Conservation (phyloP, 192 early-diverging fungal genomes). For the Gaertneriomyces semiglobifer region DNA sequence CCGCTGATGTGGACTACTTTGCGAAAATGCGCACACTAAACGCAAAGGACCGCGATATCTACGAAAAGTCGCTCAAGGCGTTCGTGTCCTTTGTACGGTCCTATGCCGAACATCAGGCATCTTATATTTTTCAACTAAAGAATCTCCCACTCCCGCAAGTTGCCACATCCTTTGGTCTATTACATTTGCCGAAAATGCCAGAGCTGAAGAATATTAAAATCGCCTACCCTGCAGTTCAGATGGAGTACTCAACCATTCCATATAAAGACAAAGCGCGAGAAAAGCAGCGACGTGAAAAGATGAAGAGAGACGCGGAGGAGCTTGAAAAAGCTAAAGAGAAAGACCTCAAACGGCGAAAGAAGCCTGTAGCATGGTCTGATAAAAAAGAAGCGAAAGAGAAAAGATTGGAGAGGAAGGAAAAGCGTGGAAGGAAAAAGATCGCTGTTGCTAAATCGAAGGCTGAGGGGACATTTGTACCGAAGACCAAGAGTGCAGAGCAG, state of each 20-base stretch:
- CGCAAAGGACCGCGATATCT: conserved; percentile 70
- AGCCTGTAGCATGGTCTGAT: conserved; percentile 66
- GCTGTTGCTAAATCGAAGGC: conserved; percentile 42
- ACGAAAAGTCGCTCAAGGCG: conserved; percentile 48
- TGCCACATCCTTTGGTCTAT: conserved; percentile 76
- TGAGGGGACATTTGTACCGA: conserved; percentile 16
- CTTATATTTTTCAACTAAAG: conserved; percentile 85
- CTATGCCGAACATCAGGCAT: conserved; percentile 92
- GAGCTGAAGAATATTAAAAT: conserved; percentile 60
- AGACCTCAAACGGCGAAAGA: conserved; percentile 35
- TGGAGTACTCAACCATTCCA: conserved; percentile 50
- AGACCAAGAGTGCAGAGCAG: background rate
- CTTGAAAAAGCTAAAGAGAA: conserved; percentile 29
- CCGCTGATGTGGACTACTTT: background rate
- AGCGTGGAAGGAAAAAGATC: conserved; percentile 48
- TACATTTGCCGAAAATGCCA: conserved; percentile 89
- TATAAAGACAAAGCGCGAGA: conserved; percentile 72
- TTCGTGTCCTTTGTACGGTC: conserved; percentile 90
- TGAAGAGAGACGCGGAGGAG: conserved; percentile 39
- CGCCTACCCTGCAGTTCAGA: conserved; percentile 9
- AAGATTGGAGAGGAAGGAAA: conserved; percentile 61
- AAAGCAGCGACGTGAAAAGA: conserved; percentile 57
- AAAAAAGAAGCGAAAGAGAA: conserved; percentile 65
- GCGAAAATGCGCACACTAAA: conserved; percentile 34
- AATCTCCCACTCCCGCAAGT: conserved; percentile 74